These are phyloP conservation scores for Gracilaria caudata DNA, from an alignment of 23 red algal species.

Conservation along the genomic window DNA sequence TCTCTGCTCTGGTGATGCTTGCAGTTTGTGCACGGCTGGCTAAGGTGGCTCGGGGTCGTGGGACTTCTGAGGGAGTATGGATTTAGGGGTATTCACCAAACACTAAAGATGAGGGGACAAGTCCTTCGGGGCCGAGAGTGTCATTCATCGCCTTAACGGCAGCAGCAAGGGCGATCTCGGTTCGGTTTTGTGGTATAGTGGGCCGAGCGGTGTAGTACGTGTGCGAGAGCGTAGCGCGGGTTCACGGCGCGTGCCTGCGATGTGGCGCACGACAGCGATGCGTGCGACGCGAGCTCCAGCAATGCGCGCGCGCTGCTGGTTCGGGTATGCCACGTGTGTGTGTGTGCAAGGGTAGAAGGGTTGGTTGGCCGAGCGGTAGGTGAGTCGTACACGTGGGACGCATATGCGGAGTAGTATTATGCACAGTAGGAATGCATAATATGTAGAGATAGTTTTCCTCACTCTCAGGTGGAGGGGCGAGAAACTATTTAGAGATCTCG, in stretches of 20 bases:
- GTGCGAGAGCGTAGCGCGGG: too few relatives aligned
- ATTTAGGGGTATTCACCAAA: slow-evolving; percentile 23
- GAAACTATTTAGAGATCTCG: neutral
- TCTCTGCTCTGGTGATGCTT: neutral
- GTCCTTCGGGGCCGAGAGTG: slow-evolving; percentile 16
- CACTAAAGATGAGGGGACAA: slow-evolving; percentile 12
- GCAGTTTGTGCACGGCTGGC: neutral
- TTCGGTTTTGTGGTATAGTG: too few relatives aligned
- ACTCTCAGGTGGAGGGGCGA: neutral
- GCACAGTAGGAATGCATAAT: neutral
- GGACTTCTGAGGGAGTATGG: neutral
- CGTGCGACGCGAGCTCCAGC: too few relatives aligned
- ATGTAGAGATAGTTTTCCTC: neutral
- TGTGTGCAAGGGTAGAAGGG: too few relatives aligned
- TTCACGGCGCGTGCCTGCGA: too few relatives aligned
- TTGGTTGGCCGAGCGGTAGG: too few relatives aligned
- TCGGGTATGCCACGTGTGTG: too few relatives aligned
- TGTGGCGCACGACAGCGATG: too few relatives aligned
- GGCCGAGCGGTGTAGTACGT: too few relatives aligned
- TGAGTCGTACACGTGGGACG: neutral
- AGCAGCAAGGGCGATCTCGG: neutral
- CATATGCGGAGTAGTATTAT: neutral
- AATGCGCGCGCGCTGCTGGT: too few relatives aligned
- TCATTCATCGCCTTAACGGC: slow-evolving; percentile 48
- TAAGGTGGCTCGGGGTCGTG: neutral